A percentile compares a stretch with the other conserved stretches of the same genome.
These are phyloP conservation scores for Musa itinerans DNA, from an alignment of 176 grass and related monocot genomes.

Conservation along the genomic window DNA sequence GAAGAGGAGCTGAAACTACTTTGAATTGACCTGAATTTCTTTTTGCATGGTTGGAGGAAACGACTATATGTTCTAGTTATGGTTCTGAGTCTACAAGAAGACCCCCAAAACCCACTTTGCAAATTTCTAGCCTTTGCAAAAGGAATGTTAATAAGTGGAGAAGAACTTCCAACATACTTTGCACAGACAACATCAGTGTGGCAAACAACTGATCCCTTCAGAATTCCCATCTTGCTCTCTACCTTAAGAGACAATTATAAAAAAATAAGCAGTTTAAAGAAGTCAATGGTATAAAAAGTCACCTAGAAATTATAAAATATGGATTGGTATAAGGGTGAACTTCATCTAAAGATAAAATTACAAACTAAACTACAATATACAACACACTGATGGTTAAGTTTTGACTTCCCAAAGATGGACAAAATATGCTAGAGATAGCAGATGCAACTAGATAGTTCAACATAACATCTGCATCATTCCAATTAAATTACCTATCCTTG, in stretches of 20 bases:
- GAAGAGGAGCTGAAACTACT: conserved; percentile 65
- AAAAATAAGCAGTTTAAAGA: neutral
- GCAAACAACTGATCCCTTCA: conserved; percentile 45
- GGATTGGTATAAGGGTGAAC: too few relatives aligned
- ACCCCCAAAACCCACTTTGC: conserved; percentile 26
- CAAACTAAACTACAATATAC: too few relatives aligned
- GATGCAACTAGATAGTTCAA: too few relatives aligned
- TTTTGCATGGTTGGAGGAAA: conserved; percentile 17
- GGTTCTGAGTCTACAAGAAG: conserved; percentile 23
- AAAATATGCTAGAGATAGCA: neutral
- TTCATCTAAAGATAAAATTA: too few relatives aligned
- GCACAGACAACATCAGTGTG: conserved; percentile 15
- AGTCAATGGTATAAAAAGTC: neutral
- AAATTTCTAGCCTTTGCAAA: conserved; percentile 31
- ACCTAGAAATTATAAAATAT: too few relatives aligned
- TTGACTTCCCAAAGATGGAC: neutral
- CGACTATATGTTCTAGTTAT: conserved; percentile 23
- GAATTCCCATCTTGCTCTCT: conserved; percentile 32
- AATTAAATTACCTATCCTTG: neutral
- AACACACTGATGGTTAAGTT: neutral
- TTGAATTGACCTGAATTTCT: conserved; percentile 29
- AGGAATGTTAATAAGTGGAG: conserved; percentile 24
- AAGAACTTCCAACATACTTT: conserved; percentile 18
- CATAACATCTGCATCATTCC: neutral
- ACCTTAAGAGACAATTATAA: neutral